phyloP scores from a whole-genome alignment of 441 rosid genomes.

The Croton laevigatus region DNA sequence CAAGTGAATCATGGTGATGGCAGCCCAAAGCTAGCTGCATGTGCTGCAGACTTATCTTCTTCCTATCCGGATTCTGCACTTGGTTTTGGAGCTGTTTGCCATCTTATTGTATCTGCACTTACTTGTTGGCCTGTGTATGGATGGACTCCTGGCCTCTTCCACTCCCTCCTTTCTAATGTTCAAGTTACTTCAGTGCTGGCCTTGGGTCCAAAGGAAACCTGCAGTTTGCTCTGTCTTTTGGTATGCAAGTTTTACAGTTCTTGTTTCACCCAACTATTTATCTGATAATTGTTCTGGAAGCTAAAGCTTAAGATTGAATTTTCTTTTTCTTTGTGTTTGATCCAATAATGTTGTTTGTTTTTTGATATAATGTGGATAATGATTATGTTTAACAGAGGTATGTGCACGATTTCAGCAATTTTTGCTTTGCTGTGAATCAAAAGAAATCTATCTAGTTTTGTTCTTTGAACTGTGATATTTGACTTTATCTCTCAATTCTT shows the following conservation, averaged over 20 bases:
- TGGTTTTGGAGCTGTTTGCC: constrained; percentile 95
- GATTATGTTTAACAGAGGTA: background rate
- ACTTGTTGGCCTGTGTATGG: constrained; percentile 94
- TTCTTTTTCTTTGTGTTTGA: background rate
- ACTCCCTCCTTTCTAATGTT: constrained; percentile 72
- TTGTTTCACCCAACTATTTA: constrained; percentile 7
- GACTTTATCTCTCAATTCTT: constrained; percentile 32
- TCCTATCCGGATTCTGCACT: constrained; percentile 90
- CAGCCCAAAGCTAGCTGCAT: constrained; percentile 96
- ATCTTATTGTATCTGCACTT: constrained; percentile 88
- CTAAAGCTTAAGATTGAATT: background rate
- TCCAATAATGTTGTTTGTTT: constrained; percentile 5
- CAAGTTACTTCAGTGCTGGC: constrained; percentile 69
- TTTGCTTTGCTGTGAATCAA: constrained; percentile 7
- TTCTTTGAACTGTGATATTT: constrained; percentile 20
- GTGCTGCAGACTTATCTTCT: constrained; percentile 89
- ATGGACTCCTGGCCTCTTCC: constrained; percentile 96
- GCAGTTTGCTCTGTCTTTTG: constrained; percentile 90
- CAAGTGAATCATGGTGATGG: constrained; percentile 25
- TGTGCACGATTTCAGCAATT: too few species aligned
- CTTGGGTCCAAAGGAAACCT: constrained; percentile 95
- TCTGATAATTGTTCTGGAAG: constrained; percentile 6
- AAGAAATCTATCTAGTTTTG: background rate
- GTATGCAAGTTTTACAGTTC: constrained; percentile 46
- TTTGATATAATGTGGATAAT: background rate